These are phyloP conservation scores for Hymenoscyphus linearis DNA, from an alignment of 2,329 filamentous ascomycete species.

Conservation along the genomic window DNA sequence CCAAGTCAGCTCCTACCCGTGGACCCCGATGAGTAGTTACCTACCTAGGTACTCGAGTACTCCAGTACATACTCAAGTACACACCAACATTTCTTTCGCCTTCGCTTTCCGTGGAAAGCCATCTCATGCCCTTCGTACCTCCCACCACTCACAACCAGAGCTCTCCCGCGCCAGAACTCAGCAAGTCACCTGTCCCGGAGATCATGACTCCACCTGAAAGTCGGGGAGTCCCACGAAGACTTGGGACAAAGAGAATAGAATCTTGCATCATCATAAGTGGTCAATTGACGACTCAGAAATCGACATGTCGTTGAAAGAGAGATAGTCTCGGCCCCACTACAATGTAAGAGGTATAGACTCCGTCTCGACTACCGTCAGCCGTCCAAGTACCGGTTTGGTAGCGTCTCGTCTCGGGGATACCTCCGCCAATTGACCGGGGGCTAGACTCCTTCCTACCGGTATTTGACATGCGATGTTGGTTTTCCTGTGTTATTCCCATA, in stretches of 20 bases:
- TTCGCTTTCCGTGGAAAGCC: not conserved
- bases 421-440: no score
- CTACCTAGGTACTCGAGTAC: no score
- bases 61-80: no score
- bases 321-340: not conserved
- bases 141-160: not conserved
- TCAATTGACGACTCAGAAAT: not conserved
- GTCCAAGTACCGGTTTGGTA: not conserved
- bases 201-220: not conserved
- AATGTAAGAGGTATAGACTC: not conserved
- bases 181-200: not conserved
- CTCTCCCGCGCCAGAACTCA: not conserved
- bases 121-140: not conserved
- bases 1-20: not conserved
- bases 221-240: no score
- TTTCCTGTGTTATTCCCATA: no score
- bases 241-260: not conserved
- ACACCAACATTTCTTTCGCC: not conserved
- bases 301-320: not conserved
- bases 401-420: not conserved
- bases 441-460: no score
- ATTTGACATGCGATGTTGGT: no score
- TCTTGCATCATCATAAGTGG: not conserved
- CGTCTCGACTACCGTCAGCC: no score
- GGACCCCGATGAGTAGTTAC: no score